Conservation (phyloP, 805 yeast genomes). For the Kazachstania viticola region DNA sequence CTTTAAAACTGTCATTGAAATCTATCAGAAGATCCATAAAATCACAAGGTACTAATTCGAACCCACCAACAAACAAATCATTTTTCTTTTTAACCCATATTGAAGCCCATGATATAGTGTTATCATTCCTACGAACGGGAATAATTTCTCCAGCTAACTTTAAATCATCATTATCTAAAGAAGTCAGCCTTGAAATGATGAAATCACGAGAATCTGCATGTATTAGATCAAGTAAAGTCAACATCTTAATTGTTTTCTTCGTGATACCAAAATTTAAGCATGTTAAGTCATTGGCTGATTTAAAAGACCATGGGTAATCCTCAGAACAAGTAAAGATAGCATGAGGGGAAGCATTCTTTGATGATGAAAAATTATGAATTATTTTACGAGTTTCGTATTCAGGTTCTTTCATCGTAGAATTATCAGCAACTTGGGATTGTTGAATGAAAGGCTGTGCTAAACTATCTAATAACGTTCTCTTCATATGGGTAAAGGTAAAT, state of each 20-base stretch:
- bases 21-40: constrained; percentile 43
- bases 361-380: constrained; percentile 51
- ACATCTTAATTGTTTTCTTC: constrained; percentile 43
- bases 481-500: constrained; percentile 6
- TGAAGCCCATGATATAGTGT: constrained; percentile 3
- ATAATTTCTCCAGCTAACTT: constrained; percentile 73
- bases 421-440: constrained; percentile 14
- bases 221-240: constrained; percentile 61
- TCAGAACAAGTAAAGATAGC: constrained; percentile 72
- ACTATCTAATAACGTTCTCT: constrained; percentile 17
- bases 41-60: constrained; percentile 69
- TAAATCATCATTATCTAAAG: constrained; percentile 28
- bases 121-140: constrained; percentile 40
- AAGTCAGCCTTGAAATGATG: constrained; percentile 42
- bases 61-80: constrained; percentile 61
- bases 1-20: constrained; percentile 14
- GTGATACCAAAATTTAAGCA: constrained; percentile 76
- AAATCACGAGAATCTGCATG: constrained; percentile 64
- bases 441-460: constrained; percentile 23
- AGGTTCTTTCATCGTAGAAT: constrained; percentile 1
- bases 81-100: constrained; percentile 71
- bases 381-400: constrained; percentile 12
- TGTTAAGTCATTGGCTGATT: constrained; percentile 80
- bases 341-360: constrained; percentile 61
- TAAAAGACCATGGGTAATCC: constrained; percentile 65